Base-by-base conservation (phyloP, 345 rosid species). In the Triadica sebifera region DNA sequence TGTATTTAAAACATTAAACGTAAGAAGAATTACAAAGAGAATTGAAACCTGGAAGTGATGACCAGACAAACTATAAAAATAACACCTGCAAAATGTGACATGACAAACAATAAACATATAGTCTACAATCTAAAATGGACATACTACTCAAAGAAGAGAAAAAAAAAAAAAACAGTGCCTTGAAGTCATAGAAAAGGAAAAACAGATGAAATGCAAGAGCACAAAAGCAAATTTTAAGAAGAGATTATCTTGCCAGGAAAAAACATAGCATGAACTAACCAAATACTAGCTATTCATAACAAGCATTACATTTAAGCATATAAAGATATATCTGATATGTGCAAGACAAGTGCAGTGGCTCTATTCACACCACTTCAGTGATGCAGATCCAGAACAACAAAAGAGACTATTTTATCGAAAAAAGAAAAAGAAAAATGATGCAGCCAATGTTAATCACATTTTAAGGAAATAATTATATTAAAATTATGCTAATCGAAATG, bases 51-150 rank as follows among this genome's bases (percentile, higher is more conserved):
- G 72, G 80, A 71, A 70, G 80, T 77, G 67, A 77, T 56, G 11
- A 77, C 65, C 72, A 77, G 72, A 59, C 75, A 77, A 49, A 77
- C 80, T 22, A 77, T 2, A 49, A 77, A 77, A 71, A 77, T 66
- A 22, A 64, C 72, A 37, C 80, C 80, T 77, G 75, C 72, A 65
- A 34, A 24, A 19, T 55, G 51, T 45, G 63, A 70, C 20, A 76
- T 69, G 59, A 50, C 24, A 63, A 6, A 62, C 4, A 56, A 41
- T 39, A 20, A 64, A 12, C 17, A 65, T 41, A 38, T 29, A 17
- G 24, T 29, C 12, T 29, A 12, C 5, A 56, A 13, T 13, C 70
- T 50, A 3, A 73, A 17, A 38, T 12, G 12, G 5, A 63, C 8
- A 73, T 20, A n/a, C 17, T 63, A 19, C 20, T 8, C 24, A 52